Percentiles rank a stretch among this genome's conserved stretches.
Evolutionary conservation across 2,329 filamentous ascomycete species (phyloP).

Genomic region (Arthrobotrys musiformis): DNA sequence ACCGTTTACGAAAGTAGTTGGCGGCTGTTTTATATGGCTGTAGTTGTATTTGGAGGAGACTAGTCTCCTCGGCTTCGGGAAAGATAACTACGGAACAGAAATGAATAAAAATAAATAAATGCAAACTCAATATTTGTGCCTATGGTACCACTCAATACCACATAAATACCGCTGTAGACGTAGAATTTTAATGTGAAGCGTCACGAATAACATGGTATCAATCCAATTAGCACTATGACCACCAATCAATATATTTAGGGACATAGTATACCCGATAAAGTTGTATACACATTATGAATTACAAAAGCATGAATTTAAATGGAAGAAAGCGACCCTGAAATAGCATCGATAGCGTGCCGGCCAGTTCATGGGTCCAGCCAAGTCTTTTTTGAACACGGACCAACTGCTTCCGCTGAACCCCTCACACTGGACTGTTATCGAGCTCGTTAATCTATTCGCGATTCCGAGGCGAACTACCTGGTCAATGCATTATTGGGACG

Average conservation of each 20-base stretch:
- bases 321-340: not conserved
- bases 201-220: too few species aligned
- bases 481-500: conserved; percentile 3
- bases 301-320: too few species aligned
- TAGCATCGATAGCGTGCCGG: not conserved
- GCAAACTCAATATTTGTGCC: not conserved
- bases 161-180: not conserved
- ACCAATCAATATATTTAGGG: not conserved
- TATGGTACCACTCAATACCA: not conserved
- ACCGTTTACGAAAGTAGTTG: not conserved
- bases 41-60: not conserved
- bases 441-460: conserved; percentile 17
- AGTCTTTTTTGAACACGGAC: conserved; percentile 7
- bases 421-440: not conserved
- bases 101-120: not conserved
- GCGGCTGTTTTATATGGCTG: not conserved
- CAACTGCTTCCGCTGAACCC: conserved; percentile 9
- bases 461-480: conserved; percentile 3
- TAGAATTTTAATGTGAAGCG: too few species aligned
- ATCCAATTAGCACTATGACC: too few species aligned
- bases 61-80: not conserved
- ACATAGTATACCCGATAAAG: too few species aligned
- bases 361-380: not conserved
- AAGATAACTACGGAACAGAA: not conserved
- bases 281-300: too few species aligned